These are phyloP conservation scores for Plenodomus tracheiphilus DNA, from an alignment of 2,329 filamentous ascomycete species.

Conservation along the genomic window DNA sequence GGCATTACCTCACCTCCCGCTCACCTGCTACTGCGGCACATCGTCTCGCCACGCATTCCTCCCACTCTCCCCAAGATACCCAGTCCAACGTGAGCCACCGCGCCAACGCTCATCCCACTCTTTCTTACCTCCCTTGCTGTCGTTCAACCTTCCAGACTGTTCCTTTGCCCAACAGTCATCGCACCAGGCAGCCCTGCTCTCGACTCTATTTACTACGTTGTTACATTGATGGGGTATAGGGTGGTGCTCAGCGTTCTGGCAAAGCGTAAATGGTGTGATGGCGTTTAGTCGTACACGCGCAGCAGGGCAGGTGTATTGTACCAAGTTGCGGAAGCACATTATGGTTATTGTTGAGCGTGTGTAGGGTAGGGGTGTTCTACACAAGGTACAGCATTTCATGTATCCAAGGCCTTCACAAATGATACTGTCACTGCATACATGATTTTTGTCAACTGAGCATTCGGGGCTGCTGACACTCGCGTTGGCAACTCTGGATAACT, in stretches of 20 bases:
- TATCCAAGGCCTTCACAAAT: neutral
- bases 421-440: too few species aligned
- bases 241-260: conserved; percentile 4
- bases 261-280: conserved; percentile 12
- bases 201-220: neutral
- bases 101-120: conserved; percentile 6
- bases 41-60: conserved; percentile 10
- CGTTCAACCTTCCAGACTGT: neutral
- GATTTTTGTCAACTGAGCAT: too few species aligned
- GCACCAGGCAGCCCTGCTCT: conserved; percentile 13
- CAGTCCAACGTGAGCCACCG: conserved; percentile 8
- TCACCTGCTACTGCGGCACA: conserved; percentile 9
- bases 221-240: conserved; percentile 11
- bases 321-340: conserved; percentile 18
- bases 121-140: neutral
- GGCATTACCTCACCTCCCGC: too few species aligned
- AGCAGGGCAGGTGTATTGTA: conserved; percentile 10
- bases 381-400: neutral
- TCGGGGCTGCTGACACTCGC: too few species aligned
- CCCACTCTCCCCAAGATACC: conserved; percentile 4
- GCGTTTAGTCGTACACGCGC: conserved; percentile 3
- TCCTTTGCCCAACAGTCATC: conserved; percentile 10
- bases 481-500: too few species aligned
- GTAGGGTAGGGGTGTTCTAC: neutral
- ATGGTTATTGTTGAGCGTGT: neutral